These are phyloP conservation scores for Babesia bigemina DNA, from an alignment of 169 alveolate species.

Conservation along the genomic window DNA sequence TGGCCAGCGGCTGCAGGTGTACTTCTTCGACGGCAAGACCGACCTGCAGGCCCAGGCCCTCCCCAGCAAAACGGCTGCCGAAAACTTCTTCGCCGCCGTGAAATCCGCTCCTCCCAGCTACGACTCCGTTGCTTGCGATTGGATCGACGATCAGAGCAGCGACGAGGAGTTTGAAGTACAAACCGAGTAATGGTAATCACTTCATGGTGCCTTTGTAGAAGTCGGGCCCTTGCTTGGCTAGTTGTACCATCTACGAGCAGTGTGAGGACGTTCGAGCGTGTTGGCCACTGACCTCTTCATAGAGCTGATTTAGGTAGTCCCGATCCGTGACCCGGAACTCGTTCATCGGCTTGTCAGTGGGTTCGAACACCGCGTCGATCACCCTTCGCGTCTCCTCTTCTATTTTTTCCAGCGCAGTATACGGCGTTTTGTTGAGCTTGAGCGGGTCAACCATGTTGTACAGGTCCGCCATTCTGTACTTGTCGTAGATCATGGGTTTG, in stretches of 20 bases:
- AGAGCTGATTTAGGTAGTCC: constrained; percentile 22
- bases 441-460: constrained; percentile 59
- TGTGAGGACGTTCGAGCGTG: neutral
- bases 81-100: neutral
- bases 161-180: constrained; percentile 69
- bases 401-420: constrained; percentile 26
- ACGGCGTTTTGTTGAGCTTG: constrained; percentile 13
- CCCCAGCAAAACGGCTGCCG: constrained; percentile 52
- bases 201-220: constrained; percentile 50
- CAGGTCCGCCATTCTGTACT: constrained; percentile 23
- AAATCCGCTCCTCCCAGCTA: no score
- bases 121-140: constrained; percentile 35
- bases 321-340: constrained; percentile 11
- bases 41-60: constrained; percentile 82
- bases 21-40: constrained; percentile 85
- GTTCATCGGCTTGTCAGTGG: neutral
- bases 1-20: constrained; percentile 80
- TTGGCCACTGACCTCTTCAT: constrained; percentile 48
- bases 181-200: constrained; percentile 39
- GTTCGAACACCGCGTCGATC: constrained; percentile 23
- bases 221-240: constrained; percentile 54
- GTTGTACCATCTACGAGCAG: constrained; percentile 39
- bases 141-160: constrained; percentile 69
- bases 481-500: constrained; percentile 22
- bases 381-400: constrained; percentile 39